A percentile compares a stretch with the other conserved stretches of the same genome.
phyloP scores from a whole-genome alignment of 371 early-diverging fungal genomes.

The Parasitella parasitica region DNA sequence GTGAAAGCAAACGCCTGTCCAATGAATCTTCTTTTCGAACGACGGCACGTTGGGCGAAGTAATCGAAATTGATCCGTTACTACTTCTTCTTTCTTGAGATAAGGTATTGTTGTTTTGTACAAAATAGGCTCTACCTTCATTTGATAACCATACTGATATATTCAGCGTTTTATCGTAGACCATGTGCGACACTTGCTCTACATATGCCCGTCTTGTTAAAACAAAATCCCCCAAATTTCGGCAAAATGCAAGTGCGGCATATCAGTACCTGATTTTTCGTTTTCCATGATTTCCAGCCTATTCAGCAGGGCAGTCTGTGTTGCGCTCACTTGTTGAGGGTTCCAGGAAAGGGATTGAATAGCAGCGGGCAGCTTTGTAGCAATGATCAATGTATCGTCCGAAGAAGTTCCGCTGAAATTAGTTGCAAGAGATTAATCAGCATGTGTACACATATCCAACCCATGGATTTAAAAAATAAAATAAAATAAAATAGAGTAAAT shows the following conservation, averaged over 20 bases:
- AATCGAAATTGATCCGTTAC: not conserved
- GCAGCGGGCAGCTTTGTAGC: conserved; percentile 46
- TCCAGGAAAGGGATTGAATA: conserved; percentile 53
- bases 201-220: not conserved
- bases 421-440: not conserved
- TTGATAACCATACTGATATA: conserved; percentile 42
- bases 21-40: conserved; percentile 30
- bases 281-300: conserved; percentile 30
- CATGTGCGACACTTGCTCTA: conserved; percentile 31
- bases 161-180: conserved; percentile 41
- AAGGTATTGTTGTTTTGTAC: conserved; percentile 24
- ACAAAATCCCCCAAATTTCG: not conserved
- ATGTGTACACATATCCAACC: too few relatives aligned
- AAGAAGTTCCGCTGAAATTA: conserved; percentile 37
- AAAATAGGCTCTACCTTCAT: conserved; percentile 41
- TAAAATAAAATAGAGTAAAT: too few relatives aligned
- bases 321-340: conserved; percentile 43
- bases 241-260: too few relatives aligned
- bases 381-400: conserved; percentile 46
- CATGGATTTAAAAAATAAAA: too few relatives aligned
- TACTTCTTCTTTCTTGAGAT: conserved; percentile 8
- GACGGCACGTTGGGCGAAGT: conserved; percentile 27
- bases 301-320: conserved; percentile 39
- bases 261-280: conserved; percentile 3
- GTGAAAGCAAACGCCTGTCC: conserved; percentile 48